Evolutionary conservation across 305 asterid genomes (phyloP).

Genomic region (Fraxinus velutina): DNA sequence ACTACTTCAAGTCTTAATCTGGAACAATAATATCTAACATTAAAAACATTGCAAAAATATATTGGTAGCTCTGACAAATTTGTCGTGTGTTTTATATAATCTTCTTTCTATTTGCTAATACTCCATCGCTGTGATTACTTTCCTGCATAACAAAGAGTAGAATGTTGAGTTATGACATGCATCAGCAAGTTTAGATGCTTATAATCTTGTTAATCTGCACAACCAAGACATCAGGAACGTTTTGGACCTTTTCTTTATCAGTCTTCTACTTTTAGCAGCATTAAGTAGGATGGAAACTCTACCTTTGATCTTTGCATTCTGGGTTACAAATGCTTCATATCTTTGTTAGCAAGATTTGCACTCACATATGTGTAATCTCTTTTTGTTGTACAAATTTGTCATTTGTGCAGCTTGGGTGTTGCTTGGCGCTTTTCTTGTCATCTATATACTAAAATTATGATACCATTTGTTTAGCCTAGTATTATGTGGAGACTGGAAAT

Average conservation of each 20-base stretch:
- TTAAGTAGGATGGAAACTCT: not conserved
- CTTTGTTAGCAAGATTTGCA: not conserved
- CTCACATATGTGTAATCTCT: not conserved
- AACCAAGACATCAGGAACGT: not conserved
- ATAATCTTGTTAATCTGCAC: not conserved
- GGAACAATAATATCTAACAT: too few species aligned
- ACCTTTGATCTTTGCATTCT: not conserved
- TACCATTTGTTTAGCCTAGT: not conserved
- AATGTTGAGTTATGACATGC: too few species aligned
- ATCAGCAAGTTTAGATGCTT: not conserved
- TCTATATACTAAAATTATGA: not conserved
- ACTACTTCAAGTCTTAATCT: too few species aligned
- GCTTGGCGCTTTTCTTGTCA: not conserved
- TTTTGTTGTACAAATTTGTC: not conserved
- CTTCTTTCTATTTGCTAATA: too few species aligned
- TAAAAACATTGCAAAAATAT: too few species aligned
- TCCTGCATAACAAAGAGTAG: too few species aligned
- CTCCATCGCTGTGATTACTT: too few species aligned
- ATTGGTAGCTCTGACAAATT: too few species aligned
- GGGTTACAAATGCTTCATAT: not conserved
- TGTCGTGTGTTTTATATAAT: too few species aligned
- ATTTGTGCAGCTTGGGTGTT: not conserved
- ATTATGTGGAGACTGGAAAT: not conserved
- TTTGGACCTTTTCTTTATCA: not conserved
- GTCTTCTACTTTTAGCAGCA: not conserved